These are phyloP conservation scores for Geosmithia flava DNA, from an alignment of 2,329 filamentous ascomycete species.

Conservation along the genomic window DNA sequence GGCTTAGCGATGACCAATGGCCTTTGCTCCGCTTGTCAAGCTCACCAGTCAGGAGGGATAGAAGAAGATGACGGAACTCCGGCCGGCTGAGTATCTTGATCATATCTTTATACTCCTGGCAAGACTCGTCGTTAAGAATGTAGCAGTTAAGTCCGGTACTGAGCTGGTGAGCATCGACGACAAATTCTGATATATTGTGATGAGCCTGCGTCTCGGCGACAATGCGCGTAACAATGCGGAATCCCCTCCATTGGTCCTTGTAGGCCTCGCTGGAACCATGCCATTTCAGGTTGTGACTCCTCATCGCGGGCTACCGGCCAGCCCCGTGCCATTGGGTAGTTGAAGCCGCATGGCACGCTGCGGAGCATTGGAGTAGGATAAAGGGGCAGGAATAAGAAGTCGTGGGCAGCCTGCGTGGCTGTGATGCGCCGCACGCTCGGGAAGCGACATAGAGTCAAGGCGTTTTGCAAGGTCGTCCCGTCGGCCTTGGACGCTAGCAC, in stretches of 20 bases:
- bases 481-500: slow-evolving; percentile 15
- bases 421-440: slow-evolving; percentile 20
- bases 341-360: slow-evolving; percentile 19
- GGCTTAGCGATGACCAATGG: not conserved
- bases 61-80: slow-evolving; percentile 12
- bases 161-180: slow-evolving; percentile 13
- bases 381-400: slow-evolving; percentile 17
- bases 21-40: not conserved
- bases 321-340: slow-evolving; percentile 19
- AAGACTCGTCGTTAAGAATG: slow-evolving; percentile 12
- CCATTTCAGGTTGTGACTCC: not conserved
- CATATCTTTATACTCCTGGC: slow-evolving; percentile 11
- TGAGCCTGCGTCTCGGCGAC: slow-evolving; percentile 2
- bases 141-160: slow-evolving; percentile 12
- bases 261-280: not conserved
- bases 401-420: slow-evolving; percentile 25
- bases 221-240: slow-evolving; percentile 8
- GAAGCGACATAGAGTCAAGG: slow-evolving; percentile 17
- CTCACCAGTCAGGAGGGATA: slow-evolving; percentile 8
- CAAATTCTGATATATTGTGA: slow-evolving; percentile 15
- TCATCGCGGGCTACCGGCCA: slow-evolving; percentile 10
- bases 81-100: slow-evolving; percentile 9
- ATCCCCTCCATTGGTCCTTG: slow-evolving; percentile 14
- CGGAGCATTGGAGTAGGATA: slow-evolving; percentile 30
- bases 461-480: slow-evolving; percentile 14